Conservation (phyloP, 148 eudicot species). For the Chenopodium album region DNA sequence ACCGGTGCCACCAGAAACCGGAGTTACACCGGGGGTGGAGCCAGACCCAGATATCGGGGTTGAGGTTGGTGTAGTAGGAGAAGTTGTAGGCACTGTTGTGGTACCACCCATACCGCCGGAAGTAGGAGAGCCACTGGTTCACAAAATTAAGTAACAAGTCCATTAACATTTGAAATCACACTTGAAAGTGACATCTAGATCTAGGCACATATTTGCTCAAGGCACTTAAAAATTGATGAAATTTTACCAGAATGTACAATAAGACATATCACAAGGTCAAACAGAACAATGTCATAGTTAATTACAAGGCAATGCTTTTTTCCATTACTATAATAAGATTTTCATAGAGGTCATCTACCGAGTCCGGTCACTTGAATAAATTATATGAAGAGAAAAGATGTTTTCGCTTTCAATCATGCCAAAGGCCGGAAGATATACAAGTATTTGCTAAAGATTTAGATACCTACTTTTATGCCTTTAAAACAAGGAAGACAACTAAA, state of each 20-base stretch:
- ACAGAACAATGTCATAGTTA: background rate
- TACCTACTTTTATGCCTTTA: background rate
- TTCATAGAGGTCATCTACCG: background rate
- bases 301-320: background rate
- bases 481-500: background rate
- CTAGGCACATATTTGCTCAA: background rate
- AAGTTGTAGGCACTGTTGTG: conserved; percentile 29
- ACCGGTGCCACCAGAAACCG: conserved; percentile 24
- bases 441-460: background rate
- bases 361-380: background rate
- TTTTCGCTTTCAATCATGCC: background rate
- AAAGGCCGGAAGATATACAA: background rate
- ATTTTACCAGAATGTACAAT: too few relatives aligned
- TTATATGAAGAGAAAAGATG: background rate
- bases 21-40: conserved; percentile 14
- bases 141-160: background rate
- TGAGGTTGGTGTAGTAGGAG: conserved; percentile 27
- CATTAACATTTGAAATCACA: background rate
- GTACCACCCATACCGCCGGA: conserved; percentile 3
- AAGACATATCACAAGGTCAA: too few relatives aligned
- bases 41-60: conserved; percentile 24
- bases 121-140: conserved; percentile 22
- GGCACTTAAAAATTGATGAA: background rate
- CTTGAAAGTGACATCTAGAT: background rate
- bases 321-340: background rate